Evolutionary conservation across 1,139 yeast species (phyloP).

Genomic region (Diutina ranongensis): DNA sequence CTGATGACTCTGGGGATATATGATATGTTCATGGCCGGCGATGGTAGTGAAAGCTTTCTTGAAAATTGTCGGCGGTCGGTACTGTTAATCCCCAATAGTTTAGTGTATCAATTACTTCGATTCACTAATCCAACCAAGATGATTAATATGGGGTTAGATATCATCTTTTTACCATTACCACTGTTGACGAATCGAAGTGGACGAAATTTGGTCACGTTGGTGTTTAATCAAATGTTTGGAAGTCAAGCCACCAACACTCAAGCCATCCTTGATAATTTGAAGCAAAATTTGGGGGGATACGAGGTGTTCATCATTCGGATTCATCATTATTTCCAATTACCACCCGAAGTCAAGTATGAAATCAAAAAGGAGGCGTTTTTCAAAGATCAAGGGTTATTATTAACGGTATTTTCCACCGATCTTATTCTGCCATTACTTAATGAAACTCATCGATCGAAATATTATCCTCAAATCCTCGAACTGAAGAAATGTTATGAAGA

Average conservation of each 20-base stretch:
- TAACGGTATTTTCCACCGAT: not conserved
- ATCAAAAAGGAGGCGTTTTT: not conserved
- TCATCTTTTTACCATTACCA: constrained; percentile 36
- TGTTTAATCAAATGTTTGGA: not conserved
- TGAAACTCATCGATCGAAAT: not conserved
- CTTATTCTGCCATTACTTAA: not conserved
- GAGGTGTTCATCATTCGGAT: not conserved
- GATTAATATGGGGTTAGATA: constrained; percentile 63
- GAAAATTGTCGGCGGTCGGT: constrained; percentile 61
- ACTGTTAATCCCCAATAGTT: constrained; percentile 59
- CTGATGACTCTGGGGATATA: constrained; percentile 27
- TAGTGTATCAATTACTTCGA: constrained; percentile 63
- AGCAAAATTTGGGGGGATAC: not conserved
- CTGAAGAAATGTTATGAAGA: not conserved
- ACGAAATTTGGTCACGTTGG: constrained; percentile 9
- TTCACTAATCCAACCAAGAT: constrained; percentile 82
- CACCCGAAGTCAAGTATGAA: not conserved
- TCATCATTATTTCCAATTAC: not conserved
- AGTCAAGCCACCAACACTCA: not conserved
- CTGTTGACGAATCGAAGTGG: constrained; percentile 15
- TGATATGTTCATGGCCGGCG: constrained; percentile 69
- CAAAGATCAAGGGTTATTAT: not conserved
- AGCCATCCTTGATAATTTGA: constrained; percentile 33
- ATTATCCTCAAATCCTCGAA: not conserved
- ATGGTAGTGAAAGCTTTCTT: constrained; percentile 64